Conservation (phyloP, 2,329 filamentous ascomycete species). For the Pseudogymnoascus sp. region DNA sequence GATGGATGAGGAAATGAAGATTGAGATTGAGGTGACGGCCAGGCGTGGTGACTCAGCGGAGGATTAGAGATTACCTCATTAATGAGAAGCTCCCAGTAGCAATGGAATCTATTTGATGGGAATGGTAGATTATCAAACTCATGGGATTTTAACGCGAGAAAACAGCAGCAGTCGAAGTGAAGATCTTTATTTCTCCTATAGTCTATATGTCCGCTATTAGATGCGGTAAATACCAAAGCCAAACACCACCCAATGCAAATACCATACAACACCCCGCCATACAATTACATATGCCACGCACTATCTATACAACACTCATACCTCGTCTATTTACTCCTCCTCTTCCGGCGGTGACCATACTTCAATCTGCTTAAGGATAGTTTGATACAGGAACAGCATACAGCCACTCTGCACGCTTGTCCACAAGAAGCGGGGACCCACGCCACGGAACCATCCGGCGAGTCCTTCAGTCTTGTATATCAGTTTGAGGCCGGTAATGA, state of each 20-base stretch:
- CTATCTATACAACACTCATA: slow-evolving; percentile 4
- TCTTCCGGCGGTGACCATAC: slow-evolving; percentile 24
- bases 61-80: not conserved
- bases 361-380: slow-evolving; percentile 70
- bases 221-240: slow-evolving; percentile 3
- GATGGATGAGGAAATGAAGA: slow-evolving; percentile 42
- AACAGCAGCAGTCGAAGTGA: not conserved
- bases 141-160: not conserved
- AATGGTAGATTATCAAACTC: too few relatives aligned
- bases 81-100: not conserved
- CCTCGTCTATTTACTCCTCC: slow-evolving; percentile 6
- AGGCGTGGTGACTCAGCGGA: slow-evolving; percentile 9
- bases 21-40: slow-evolving; percentile 24
- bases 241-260: slow-evolving; percentile 8
- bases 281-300: not conserved
- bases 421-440: slow-evolving; percentile 89
- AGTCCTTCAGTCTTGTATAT: slow-evolving; percentile 89
- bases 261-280: slow-evolving; percentile 7
- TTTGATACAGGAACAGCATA: slow-evolving; percentile 94
- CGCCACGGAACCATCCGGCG: slow-evolving; percentile 85
- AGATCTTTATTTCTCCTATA: slow-evolving; percentile 8
- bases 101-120: not conserved
- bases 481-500: slow-evolving; percentile 72
- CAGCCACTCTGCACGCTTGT: slow-evolving; percentile 95
- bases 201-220: slow-evolving; percentile 5